phyloP scores from a whole-genome alignment of 345 rosid genomes.

The Stellera chamaejasme region DNA sequence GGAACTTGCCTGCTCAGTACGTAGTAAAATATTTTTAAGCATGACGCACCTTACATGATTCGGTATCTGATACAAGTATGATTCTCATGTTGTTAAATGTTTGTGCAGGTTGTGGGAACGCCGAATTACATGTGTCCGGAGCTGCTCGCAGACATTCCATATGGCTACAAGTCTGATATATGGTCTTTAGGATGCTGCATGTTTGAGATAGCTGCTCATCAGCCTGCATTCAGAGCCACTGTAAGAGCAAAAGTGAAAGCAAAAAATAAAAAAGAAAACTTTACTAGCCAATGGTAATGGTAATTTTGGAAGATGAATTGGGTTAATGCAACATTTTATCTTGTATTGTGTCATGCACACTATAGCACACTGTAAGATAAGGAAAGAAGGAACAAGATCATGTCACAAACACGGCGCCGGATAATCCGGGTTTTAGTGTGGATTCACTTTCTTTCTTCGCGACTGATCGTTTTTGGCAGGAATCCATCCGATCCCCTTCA shows the following conservation, averaged over 20 bases:
- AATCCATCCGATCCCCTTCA: no score
- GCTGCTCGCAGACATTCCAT: conserved; percentile 53
- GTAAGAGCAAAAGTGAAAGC: conserved; percentile 16
- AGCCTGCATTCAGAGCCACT: conserved; percentile 44
- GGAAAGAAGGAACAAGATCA: no score
- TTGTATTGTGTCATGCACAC: no score
- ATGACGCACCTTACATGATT: no score
- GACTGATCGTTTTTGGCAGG: no score
- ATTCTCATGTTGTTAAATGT: neutral
- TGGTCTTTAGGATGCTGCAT: conserved; percentile 55
- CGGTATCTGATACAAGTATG: no score
- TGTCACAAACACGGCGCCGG: no score
- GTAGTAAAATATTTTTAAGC: no score
- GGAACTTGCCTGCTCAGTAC: conserved; percentile 41
- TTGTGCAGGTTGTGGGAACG: conserved; percentile 42
- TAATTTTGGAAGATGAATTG: neutral
- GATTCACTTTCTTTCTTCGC: no score
- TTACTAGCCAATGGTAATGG: neutral
- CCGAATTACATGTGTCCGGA: conserved; percentile 57
- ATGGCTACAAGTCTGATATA: conserved; percentile 51
- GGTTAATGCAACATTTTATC: no score
- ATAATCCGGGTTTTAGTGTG: no score
- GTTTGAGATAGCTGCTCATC: conserved; percentile 56
- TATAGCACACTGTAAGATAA: no score
- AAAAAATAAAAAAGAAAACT: neutral